Base-by-base conservation (phyloP, 1,139 yeast species). In the Taphrina betulina region DNA sequence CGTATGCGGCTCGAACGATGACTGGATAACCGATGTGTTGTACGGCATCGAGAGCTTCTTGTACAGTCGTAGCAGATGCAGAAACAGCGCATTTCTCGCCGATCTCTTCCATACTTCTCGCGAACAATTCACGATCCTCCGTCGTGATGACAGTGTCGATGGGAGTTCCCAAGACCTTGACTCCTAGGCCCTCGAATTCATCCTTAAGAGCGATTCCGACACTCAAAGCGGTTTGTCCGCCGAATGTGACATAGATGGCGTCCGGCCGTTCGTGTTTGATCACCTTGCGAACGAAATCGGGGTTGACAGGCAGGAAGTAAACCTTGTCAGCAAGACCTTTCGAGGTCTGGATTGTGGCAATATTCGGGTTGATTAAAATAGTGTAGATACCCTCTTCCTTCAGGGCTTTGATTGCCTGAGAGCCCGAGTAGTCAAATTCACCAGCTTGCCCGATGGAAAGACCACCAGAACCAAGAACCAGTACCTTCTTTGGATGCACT, bases 391-490 rank as follows among this genome's bases (percentile, higher is more conserved):
- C 96, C 74, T 89, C 98, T 77, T 92, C 97, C 72, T 88, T 90
- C 75, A 92, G 79, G 57, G 98, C 98, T 66, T 74, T 74, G 66
- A 74, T 74, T 41, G 77, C 77, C 73, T 87, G 95, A 60, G 96
- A 88, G 19, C 59, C 59, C 57, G 96, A 89, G 75, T 92, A 92
- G 73, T 92, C 99, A 70, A 92, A 92, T 75, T 92, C 99, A 73
- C 99, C 99, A 63, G 99, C 99, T 78, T 92, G 99, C 67, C 99
- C 99, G 72, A 92, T 92, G 59, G 95, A 85, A 66, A 92, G 79
- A 71, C 99, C 99, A 77, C 99, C 99, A 50, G 97, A 90, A 64
- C 99, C 99, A 66, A 92, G 79, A 60, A 92, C 95, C 68, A 92
- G 80, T 37, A 92, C 98, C 75, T 94, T 94, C 78, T 89, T 87